phyloP scores from a whole-genome alignment of 169 alveolate species.

The Cyclospora cayetanensis region DNA sequence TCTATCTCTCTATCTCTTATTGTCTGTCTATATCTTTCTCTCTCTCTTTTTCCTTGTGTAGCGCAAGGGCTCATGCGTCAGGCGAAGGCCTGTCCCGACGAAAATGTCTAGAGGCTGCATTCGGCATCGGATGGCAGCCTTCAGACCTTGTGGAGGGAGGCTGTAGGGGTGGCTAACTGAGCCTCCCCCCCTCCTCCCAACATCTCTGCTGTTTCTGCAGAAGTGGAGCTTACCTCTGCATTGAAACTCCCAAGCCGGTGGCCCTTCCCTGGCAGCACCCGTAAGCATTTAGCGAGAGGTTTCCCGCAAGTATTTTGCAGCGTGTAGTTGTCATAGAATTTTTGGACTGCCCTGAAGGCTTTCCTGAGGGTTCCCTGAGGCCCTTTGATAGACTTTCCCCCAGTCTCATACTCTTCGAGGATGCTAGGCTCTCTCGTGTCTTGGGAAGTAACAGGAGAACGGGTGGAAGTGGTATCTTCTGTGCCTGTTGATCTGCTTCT shows the following conservation, averaged over 20 bases:
- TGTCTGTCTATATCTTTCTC: too few species aligned
- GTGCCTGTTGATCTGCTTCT: background rate
- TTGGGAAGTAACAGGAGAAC: background rate
- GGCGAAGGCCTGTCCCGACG: too few species aligned
- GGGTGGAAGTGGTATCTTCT: background rate
- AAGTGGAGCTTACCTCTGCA: slow-evolving; percentile 2
- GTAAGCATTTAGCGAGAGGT: background rate
- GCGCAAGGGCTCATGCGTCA: too few species aligned
- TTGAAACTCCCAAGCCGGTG: background rate
- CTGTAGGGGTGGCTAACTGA: too few species aligned
- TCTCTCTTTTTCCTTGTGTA: too few species aligned
- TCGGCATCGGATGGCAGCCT: too few species aligned
- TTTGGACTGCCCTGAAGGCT: background rate
- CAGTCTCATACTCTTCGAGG: background rate
- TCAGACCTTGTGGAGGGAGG: too few species aligned
- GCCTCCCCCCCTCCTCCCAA: too few species aligned
- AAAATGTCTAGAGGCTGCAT: too few species aligned
- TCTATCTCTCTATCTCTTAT: too few species aligned
- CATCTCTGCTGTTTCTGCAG: too few species aligned
- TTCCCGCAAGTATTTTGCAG: background rate
- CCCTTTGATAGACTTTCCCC: background rate
- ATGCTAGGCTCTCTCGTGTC: background rate
- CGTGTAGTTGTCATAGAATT: background rate
- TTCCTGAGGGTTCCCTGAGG: background rate
- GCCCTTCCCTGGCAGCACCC: background rate